These are phyloP conservation scores for Peronospora destructor DNA, from an alignment of 352 stramenopile species.

Conservation along the genomic window DNA sequence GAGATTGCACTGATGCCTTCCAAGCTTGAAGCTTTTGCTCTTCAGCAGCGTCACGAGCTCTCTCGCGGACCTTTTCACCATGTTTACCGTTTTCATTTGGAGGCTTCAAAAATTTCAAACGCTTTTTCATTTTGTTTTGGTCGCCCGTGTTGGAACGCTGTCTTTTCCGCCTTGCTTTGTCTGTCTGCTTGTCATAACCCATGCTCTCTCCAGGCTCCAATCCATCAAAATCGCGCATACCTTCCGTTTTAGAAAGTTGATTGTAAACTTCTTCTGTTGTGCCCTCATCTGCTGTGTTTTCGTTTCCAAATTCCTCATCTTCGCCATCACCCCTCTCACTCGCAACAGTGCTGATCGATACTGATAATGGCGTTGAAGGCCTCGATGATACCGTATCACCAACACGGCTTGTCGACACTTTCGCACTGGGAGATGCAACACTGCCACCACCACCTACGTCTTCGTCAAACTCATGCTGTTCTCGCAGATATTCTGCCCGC, in stretches of 20 bases:
- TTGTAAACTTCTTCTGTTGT: conserved; percentile 13
- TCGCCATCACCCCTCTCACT: conserved; percentile 41
- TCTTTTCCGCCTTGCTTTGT: conserved; percentile 19
- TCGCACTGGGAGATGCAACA: conserved; percentile 5
- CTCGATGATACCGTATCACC: conserved; percentile 6
- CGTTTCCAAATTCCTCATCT: conserved; percentile 27
- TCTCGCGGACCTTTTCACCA: conserved; percentile 62
- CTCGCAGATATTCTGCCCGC: conserved; percentile 44
- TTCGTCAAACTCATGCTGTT: conserved; percentile 63
- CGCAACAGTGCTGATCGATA: conserved; percentile 29
- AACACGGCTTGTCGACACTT: background rate
- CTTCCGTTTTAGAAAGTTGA: conserved; percentile 3
- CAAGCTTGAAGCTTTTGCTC: conserved; percentile 89
- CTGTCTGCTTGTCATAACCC: conserved; percentile 34
- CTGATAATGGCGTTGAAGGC: conserved; percentile 34
- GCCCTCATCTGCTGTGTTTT: conserved; percentile 19
- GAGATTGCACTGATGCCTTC: conserved; percentile 66
- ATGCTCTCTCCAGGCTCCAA: conserved; percentile 33
- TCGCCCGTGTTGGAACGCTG: conserved; percentile 17
- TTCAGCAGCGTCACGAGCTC: conserved; percentile 87
- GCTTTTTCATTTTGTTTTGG: conserved; percentile 20
- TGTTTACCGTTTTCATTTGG: conserved; percentile 18
- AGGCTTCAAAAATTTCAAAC: conserved; percentile 22
- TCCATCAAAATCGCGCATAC: conserved; percentile 6
- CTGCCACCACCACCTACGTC: conserved; percentile 23